These are phyloP conservation scores for Raphanus raphanistrum DNA, from an alignment of 345 rosid genomes.

Conservation along the genomic window DNA sequence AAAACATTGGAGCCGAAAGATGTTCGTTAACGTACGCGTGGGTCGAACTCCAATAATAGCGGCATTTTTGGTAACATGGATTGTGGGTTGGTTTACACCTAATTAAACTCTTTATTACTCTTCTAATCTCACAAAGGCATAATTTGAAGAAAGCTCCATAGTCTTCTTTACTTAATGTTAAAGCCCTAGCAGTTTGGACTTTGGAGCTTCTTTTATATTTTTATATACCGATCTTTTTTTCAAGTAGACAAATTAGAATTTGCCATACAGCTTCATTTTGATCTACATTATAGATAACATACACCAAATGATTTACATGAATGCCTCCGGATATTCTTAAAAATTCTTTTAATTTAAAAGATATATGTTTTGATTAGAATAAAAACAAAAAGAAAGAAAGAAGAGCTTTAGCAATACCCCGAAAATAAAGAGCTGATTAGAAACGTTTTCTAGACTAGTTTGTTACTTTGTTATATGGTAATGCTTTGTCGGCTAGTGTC, in stretches of 20 bases:
- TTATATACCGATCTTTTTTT: neutral
- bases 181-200: neutral
- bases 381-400: no score
- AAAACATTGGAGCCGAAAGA: neutral
- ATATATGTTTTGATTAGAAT: no score
- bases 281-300: no score
- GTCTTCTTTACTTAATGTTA: neutral
- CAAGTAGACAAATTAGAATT: neutral
- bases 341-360: no score
- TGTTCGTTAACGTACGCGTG: neutral
- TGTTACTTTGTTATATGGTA: no score
- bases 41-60: neutral
- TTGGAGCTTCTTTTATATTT: no score
- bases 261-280: neutral
- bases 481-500: slow-evolving; percentile 10
- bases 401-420: no score
- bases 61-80: neutral
- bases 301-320: no score
- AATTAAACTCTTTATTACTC: neutral
- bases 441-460: no score
- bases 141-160: neutral
- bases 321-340: no score
- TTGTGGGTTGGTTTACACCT: neutral
- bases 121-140: neutral
- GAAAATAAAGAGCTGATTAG: no score